These are phyloP conservation scores for Telfairia occidentalis DNA, from an alignment of 331 rosid genomes.

Conservation along the genomic window DNA sequence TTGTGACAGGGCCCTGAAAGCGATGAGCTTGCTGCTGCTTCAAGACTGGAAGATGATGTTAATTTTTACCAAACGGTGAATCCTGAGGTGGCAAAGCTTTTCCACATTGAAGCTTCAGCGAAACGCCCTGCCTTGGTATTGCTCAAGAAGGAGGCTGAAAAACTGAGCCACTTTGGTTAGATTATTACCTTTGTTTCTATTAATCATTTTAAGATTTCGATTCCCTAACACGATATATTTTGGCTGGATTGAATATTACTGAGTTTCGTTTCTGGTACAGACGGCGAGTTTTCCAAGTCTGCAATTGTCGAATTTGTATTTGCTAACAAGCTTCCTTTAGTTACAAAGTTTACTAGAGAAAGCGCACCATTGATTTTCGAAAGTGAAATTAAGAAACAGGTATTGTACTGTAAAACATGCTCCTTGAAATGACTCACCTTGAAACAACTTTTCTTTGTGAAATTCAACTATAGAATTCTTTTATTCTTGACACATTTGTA, in stretches of 20 bases:
- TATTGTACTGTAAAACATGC: conserved; percentile 18
- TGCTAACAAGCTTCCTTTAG: conserved; percentile 85
- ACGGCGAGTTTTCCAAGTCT: conserved; percentile 61
- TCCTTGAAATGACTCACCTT: not conserved
- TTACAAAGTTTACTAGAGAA: conserved; percentile 71
- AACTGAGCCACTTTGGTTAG: conserved; percentile 67
- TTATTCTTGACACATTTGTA: conserved; percentile 12
- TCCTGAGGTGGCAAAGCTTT: conserved; percentile 82
- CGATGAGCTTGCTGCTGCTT: conserved; percentile 85
- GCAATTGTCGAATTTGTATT: conserved; percentile 58
- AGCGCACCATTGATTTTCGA: conserved; percentile 74
- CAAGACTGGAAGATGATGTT: conserved; percentile 83
- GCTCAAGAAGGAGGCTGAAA: conserved; percentile 76
- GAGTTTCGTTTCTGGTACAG: conserved; percentile 31
- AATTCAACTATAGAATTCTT: not conserved
- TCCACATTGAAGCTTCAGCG: conserved; percentile 59
- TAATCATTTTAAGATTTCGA: not conserved
- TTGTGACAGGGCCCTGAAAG: conserved; percentile 71
- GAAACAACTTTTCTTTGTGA: not conserved
- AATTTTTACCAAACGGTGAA: conserved; percentile 82
- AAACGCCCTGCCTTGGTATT: conserved; percentile 84
- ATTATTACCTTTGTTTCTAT: conserved; percentile 9
- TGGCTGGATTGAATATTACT: not conserved
- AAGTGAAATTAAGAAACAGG: conserved; percentile 92
- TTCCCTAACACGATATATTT: not conserved